Percentiles rank a stretch among this genome's conserved stretches.
Conservation (phyloP, 2,329 filamentous ascomycete species). For the Phialophora verrucosa region DNA sequence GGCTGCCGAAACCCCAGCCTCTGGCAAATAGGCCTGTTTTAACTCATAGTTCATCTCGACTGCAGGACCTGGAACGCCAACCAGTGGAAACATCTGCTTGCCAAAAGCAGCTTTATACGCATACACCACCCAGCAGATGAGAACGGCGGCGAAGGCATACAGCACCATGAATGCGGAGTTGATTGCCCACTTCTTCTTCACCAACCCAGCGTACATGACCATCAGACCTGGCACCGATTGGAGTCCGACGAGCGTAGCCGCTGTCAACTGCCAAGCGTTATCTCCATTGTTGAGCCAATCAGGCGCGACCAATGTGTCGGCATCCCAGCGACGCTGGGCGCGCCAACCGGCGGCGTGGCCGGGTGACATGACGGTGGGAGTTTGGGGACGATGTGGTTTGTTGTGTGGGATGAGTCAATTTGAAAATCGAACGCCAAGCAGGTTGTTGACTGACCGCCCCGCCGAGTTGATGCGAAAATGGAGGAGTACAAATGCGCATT, state of each 20-base stretch:
- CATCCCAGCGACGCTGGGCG: constrained; percentile 33
- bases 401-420: background rate
- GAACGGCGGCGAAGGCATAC: constrained; percentile 56
- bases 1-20: constrained; percentile 49
- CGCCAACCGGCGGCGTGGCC: constrained; percentile 3
- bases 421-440: background rate
- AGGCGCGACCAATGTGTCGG: constrained; percentile 34
- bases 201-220: constrained; percentile 56
- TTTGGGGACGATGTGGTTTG: background rate
- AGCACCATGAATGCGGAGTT: constrained; percentile 60
- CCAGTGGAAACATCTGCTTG: constrained; percentile 57
- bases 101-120: constrained; percentile 58
- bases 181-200: constrained; percentile 55
- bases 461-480: background rate
- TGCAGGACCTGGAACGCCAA: constrained; percentile 55
- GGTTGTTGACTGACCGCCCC: background rate
- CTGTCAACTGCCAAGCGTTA: constrained; percentile 61
- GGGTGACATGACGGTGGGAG: constrained; percentile 3
- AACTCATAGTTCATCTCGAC: constrained; percentile 54
- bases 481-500: constrained; percentile 3
- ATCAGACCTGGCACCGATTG: constrained; percentile 59
- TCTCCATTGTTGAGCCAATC: constrained; percentile 54
- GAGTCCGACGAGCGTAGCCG: constrained; percentile 56
- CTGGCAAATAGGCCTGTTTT: constrained; percentile 51
- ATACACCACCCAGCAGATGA: constrained; percentile 59